Conservation (phyloP, 2,329 filamentous ascomycete species). For the Colletotrichum sp. region DNA sequence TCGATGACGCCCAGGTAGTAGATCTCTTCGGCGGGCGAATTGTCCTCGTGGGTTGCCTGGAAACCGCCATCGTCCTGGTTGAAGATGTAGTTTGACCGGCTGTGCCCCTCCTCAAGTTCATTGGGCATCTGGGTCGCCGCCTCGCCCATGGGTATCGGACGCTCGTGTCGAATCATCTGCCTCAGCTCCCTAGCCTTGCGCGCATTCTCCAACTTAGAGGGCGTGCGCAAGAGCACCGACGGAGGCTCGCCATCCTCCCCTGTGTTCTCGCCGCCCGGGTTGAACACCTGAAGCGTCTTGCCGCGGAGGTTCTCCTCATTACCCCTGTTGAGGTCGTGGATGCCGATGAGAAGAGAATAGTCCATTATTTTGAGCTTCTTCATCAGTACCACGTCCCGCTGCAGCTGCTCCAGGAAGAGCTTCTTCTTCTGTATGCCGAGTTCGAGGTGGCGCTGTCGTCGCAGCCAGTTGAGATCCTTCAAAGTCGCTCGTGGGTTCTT, state of each 20-base stretch:
- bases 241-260: slow-evolving; percentile 66
- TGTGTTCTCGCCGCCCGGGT: slow-evolving; percentile 74
- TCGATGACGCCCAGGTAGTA: slow-evolving; percentile 99
- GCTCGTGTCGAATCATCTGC: slow-evolving; percentile 90
- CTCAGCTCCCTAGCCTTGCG: slow-evolving; percentile 90
- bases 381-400: slow-evolving; percentile 83
- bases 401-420: slow-evolving; percentile 87
- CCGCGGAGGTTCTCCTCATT: slow-evolving; percentile 92
- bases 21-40: slow-evolving; percentile 84
- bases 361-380: slow-evolving; percentile 97
- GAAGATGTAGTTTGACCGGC: slow-evolving; percentile 77
- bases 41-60: slow-evolving; percentile 89
- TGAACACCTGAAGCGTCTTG: slow-evolving; percentile 93
- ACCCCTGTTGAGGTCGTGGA: slow-evolving; percentile 87
- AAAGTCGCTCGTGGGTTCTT: slow-evolving; percentile 91
- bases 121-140: slow-evolving; percentile 87
- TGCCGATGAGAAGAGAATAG: slow-evolving; percentile 93
- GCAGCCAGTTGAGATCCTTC: slow-evolving; percentile 97
- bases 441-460: slow-evolving; percentile 83
- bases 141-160: slow-evolving; percentile 90
- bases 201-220: slow-evolving; percentile 90
- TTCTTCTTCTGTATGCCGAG: slow-evolving; percentile 88
- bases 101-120: slow-evolving; percentile 78
- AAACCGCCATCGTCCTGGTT: slow-evolving; percentile 95
- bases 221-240: slow-evolving; percentile 80